Base-by-base conservation (phyloP, 225 moss, liverwort and hornwort species). In the Physcomitrellopsis africana region DNA sequence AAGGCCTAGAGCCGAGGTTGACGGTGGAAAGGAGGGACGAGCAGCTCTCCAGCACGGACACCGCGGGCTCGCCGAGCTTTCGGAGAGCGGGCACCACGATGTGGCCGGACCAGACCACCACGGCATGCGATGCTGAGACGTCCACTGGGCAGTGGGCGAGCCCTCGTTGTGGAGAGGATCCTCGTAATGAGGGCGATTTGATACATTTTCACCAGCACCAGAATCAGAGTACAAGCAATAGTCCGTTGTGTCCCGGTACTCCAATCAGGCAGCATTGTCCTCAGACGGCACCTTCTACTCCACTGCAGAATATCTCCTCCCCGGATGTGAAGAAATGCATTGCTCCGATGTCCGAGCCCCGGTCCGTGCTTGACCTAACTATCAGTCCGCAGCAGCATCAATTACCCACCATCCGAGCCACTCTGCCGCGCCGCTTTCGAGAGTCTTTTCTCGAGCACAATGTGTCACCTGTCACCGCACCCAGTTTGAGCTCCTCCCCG, bases 311-410 rank as follows among this genome's bases (percentile, higher is more conserved):
- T 20, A 61, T 79, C 42, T 67, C 53, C 3, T 80, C 83, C 17
- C 80, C 76, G 11, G 88, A 85, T 17, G 73, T 80, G 76, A 85
- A 81, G 73, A 80, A 76, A 51, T 85, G 80, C 47, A 15, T 83
- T 37, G 32, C 32, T 3, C 78, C 85, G 0, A 51, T 82, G 77
- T 79, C 78, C 24, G 94, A 92, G 69, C 92, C 94, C 10, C 78
- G 90, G 51, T 91, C 94, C 0, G 90, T 92, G 62, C 69, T 91
- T 18, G 94, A 92, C 77, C 80, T 92, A 23, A 84, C 92, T 11
- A 87, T 85, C 48, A 94, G 94, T 64, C 94, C 94, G 12, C 73
- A 81, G 78, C 81, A 80, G 47, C 79, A 79, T 37, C 79, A 82
- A 82, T 82, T 85, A 32, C 81, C 83, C 9, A 87, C 78, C 8